phyloP scores from a whole-genome alignment of 1,284 basidiomycete genomes.

The Trichosporon sp. region DNA sequence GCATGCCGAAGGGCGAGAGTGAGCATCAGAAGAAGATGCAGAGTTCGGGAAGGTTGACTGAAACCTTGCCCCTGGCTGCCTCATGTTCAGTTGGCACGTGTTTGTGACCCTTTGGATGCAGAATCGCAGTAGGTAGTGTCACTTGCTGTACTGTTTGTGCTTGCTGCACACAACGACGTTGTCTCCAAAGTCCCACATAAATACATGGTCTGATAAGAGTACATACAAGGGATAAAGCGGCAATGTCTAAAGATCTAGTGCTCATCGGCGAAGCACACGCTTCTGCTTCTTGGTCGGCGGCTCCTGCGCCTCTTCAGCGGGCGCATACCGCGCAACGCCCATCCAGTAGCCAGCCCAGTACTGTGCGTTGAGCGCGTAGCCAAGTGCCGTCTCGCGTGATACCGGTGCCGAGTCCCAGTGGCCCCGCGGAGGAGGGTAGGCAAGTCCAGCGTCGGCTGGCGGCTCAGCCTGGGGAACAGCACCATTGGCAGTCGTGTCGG shows the following conservation, averaged over 20 bases:
- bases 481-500: background rate
- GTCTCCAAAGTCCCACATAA: background rate
- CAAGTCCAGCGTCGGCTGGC: constrained; percentile 1
- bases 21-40: too few species aligned
- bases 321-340: constrained; percentile 28
- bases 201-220: background rate
- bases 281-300: background rate
- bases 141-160: too few species aligned
- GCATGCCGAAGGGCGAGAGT: too few species aligned
- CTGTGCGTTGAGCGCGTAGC: constrained; percentile 42
- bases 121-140: too few species aligned
- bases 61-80: too few species aligned
- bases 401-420: constrained; percentile 13
- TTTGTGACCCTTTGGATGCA: too few species aligned
- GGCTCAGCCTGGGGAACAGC: background rate
- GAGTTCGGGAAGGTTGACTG: too few species aligned
- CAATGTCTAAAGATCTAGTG: background rate
- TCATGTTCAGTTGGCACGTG: too few species aligned
- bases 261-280: background rate
- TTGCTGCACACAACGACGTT: too few species aligned
- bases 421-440: constrained; percentile 18
- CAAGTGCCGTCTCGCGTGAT: constrained; percentile 30
- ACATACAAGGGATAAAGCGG: background rate
- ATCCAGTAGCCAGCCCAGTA: constrained; percentile 48
- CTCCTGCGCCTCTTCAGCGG: background rate